Percentiles rank a stretch among this genome's conserved stretches.
These are phyloP conservation scores for Leptodermis oblonga DNA, from an alignment of 257 asterid species.

Conservation along the genomic window DNA sequence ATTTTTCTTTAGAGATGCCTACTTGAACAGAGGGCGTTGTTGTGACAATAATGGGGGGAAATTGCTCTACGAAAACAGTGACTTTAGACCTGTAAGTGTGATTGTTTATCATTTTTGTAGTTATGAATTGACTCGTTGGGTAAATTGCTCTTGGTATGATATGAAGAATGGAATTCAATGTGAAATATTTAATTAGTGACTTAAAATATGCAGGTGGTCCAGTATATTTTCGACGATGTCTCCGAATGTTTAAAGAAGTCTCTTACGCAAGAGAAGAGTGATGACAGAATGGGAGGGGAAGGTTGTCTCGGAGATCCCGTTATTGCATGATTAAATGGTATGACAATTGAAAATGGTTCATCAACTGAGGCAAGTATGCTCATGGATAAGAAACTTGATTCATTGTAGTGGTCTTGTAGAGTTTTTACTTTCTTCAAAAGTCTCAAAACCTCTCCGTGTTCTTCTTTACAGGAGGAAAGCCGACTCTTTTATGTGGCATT, in stretches of 20 bases:
- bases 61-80: constrained; percentile 90
- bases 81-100: constrained; percentile 77
- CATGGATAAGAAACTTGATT: constrained; percentile 12
- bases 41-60: constrained; percentile 86
- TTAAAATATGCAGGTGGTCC: constrained; percentile 62
- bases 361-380: constrained; percentile 62
- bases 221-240: constrained; percentile 83
- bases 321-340: constrained; percentile 83
- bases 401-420: not conserved
- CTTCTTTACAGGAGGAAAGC: constrained; percentile 72
- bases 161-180: not conserved
- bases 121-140: constrained; percentile 4
- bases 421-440: constrained; percentile 9
- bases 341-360: constrained; percentile 48
- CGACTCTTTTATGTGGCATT: constrained; percentile 88
- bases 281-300: constrained; percentile 34
- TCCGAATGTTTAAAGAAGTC: constrained; percentile 64
- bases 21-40: constrained; percentile 91
- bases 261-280: constrained; percentile 33
- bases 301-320: constrained; percentile 84
- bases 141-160: too few species aligned
- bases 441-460: constrained; percentile 17
- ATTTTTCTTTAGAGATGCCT: constrained; percentile 61
- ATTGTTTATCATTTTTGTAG: constrained; percentile 14
- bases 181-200: not conserved